A percentile compares a stretch with the other conserved stretches of the same genome.
phyloP scores from a whole-genome alignment of 768 basidiomycete genomes.

The Polyporus arcularius region DNA sequence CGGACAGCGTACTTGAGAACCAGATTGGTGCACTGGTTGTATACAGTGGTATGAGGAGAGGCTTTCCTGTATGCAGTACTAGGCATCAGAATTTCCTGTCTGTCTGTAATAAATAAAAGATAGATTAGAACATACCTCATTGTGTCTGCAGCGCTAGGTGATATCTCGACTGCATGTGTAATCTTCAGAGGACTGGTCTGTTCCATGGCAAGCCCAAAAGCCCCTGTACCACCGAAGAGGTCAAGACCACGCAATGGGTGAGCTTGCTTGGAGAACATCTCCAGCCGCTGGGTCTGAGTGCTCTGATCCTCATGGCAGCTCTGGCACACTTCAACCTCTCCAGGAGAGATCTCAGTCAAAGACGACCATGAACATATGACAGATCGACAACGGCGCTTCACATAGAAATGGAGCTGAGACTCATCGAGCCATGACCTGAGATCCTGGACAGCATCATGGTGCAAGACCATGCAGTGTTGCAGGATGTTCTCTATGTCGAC shows the following conservation, averaged over 20 bases:
- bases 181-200: slow-evolving; percentile 55
- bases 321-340: too few species aligned
- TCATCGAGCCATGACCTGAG: too few species aligned
- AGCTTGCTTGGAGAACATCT: slow-evolving; percentile 35
- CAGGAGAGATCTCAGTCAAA: too few species aligned
- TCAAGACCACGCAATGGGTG: slow-evolving; percentile 37
- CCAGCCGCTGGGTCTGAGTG: slow-evolving; percentile 33
- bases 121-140: slow-evolving; percentile 45
- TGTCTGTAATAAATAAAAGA: background rate
- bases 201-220: slow-evolving; percentile 62
- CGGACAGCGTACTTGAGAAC: slow-evolving; percentile 62
- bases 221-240: slow-evolving; percentile 52
- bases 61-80: slow-evolving; percentile 44
- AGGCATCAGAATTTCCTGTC: background rate
- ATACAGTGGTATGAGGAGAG: slow-evolving; percentile 51
- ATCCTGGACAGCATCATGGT: too few species aligned
- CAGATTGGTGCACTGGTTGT: slow-evolving; percentile 72
- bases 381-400: too few species aligned
- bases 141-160: slow-evolving; percentile 74
- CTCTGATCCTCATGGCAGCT: slow-evolving; percentile 12
- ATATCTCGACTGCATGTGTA: slow-evolving; percentile 69
- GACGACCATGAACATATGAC: too few species aligned
- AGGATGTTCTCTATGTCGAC: too few species aligned
- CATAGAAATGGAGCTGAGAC: too few species aligned
- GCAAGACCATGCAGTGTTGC: too few species aligned